Percentiles rank a stretch among this genome's conserved stretches.
phyloP scores from a whole-genome alignment of 345 rosid species.

The Citrus mangshanensis region DNA sequence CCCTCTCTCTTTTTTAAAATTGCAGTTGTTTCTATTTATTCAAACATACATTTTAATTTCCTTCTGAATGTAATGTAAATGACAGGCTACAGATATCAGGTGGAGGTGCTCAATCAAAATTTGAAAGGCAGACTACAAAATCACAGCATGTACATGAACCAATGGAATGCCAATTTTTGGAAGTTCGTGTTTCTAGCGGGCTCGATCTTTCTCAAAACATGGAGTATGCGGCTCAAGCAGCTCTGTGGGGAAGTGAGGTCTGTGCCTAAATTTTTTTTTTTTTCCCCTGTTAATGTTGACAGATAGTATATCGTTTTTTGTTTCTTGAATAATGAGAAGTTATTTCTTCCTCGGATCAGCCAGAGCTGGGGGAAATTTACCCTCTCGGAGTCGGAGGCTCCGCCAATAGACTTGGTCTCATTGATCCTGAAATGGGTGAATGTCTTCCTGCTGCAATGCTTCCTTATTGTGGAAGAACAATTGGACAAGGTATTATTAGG shows the following conservation, averaged over 20 bases:
- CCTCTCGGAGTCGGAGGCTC: slow-evolving; percentile 94
- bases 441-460: slow-evolving; percentile 98
- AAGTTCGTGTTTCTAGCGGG: slow-evolving; percentile 65
- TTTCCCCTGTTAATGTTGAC: not conserved
- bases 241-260: slow-evolving; percentile 94
- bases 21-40: not conserved
- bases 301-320: not conserved
- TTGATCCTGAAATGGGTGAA: slow-evolving; percentile 81
- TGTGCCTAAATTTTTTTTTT: slow-evolving; percentile 10
- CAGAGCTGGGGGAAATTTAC: slow-evolving; percentile 93
- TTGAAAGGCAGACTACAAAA: slow-evolving; percentile 36
- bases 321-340: slow-evolving; percentile 46
- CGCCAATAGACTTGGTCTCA: slow-evolving; percentile 83
- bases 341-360: slow-evolving; percentile 69
- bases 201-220: slow-evolving; percentile 68
- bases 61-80: slow-evolving; percentile 1
- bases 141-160: slow-evolving; percentile 41
- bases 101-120: slow-evolving; percentile 53
- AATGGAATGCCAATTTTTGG: slow-evolving; percentile 54
- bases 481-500: slow-evolving; percentile 83
- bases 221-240: slow-evolving; percentile 83
- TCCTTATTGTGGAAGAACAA: slow-evolving; percentile 74
- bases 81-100: slow-evolving; percentile 67
- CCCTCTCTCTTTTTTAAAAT: not conserved
- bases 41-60: slow-evolving; percentile 1